phyloP scores from a whole-genome alignment of 2,329 filamentous ascomycete species.

The Alternaria sp. region DNA sequence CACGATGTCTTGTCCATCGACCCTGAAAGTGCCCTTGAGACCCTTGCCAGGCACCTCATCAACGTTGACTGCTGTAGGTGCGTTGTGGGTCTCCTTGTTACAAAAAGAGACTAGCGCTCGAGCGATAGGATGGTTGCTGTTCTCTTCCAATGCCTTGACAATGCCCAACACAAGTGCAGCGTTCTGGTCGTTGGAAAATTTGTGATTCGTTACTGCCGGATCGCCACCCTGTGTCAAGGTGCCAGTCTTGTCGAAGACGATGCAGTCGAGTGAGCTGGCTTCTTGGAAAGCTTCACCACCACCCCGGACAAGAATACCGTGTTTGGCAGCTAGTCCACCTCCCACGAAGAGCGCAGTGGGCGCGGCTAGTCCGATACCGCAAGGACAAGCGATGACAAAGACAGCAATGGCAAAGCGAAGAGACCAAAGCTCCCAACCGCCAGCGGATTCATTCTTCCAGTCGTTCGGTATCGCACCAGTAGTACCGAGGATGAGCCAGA shows the following conservation, averaged over 20 bases:
- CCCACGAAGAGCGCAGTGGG: conserved; percentile 85
- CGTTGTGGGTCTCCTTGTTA: conserved; percentile 22
- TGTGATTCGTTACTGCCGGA: conserved; percentile 68
- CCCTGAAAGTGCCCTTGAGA: conserved; percentile 63
- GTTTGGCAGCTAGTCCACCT: conserved; percentile 76
- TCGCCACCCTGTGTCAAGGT: conserved; percentile 77
- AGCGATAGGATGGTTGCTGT: conserved; percentile 77
- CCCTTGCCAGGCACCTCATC: conserved; percentile 76
- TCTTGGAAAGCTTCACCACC: conserved; percentile 87
- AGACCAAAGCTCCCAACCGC: conserved; percentile 75
- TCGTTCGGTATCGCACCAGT: conserved; percentile 62
- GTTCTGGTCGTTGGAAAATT: conserved; percentile 43
- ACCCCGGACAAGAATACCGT: conserved; percentile 82
- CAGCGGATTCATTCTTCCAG: conserved; percentile 61
- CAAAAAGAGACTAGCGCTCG: conserved; percentile 73
- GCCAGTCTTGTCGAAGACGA: conserved; percentile 90
- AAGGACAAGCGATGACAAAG: conserved; percentile 86
- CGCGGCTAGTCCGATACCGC: conserved; percentile 82
- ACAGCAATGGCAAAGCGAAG: conserved; percentile 85
- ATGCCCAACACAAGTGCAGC: conserved; percentile 57
- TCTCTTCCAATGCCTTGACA: conserved; percentile 69
- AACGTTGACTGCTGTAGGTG: conserved; percentile 47
- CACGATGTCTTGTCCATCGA: conserved; percentile 33
- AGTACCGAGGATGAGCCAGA: conserved; percentile 72
- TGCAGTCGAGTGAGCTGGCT: conserved; percentile 76